Evolutionary conservation across 2,329 filamentous ascomycete genomes (phyloP).

Genomic region (Periglandula ipomoeae): DNA sequence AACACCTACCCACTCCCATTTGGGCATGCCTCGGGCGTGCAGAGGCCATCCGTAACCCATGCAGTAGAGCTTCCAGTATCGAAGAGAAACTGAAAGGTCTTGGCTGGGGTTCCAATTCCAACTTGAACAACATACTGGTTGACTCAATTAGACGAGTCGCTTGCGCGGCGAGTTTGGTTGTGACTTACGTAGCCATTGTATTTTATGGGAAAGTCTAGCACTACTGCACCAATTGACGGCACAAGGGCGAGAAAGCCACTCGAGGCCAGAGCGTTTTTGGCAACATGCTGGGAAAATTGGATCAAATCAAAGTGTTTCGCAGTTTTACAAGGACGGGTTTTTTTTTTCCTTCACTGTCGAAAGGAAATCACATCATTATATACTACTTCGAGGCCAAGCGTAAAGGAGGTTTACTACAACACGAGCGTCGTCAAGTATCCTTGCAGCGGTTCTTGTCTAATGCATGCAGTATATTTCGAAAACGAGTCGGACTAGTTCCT

Average conservation of each 20-base stretch:
- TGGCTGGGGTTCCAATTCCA: slow-evolving; percentile 19
- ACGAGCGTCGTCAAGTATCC: too few species aligned
- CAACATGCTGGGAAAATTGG: neutral
- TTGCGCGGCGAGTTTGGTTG: neutral
- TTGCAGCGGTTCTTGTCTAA: too few species aligned
- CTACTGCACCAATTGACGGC: neutral
- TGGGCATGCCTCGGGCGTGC: slow-evolving; percentile 15
- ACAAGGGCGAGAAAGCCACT: neutral
- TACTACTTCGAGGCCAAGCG: too few species aligned
- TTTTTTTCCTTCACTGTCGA: too few species aligned
- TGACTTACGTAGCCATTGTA: neutral
- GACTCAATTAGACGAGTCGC: too few species aligned
- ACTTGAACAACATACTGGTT: neutral
- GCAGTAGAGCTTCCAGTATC: slow-evolving; percentile 26
- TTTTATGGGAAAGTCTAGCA: neutral
- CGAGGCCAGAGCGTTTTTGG: neutral
- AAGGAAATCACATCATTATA: too few species aligned
- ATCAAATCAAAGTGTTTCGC: too few species aligned
- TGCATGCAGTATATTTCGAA: too few species aligned
- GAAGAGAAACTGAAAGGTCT: slow-evolving; percentile 20
- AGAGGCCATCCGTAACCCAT: slow-evolving; percentile 22
- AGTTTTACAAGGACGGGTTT: too few species aligned
- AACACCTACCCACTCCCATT: slow-evolving; percentile 17
- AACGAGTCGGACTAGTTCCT: too few species aligned
- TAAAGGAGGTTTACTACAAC: too few species aligned